Evolutionary conservation across 2,329 filamentous ascomycete species (phyloP), one percentile per base, ranked within the genome.

Genomic region (Dactylellina haptotyla): DNA sequence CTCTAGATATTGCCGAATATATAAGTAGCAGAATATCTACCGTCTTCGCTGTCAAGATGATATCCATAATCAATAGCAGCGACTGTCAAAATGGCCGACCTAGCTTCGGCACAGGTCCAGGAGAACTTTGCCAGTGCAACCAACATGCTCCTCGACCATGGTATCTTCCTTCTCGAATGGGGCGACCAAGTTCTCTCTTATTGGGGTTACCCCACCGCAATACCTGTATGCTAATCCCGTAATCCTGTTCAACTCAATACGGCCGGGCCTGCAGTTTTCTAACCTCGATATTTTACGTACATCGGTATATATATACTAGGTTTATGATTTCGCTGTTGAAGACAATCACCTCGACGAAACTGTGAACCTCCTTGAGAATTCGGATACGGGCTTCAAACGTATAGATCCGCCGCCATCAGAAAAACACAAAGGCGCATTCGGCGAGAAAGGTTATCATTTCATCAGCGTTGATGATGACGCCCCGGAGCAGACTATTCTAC

Each of bases 101-200:
- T 28, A 5, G 46, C 46, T 28, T 28, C 50, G 25, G 18, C 41
- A 34, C 28, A 59, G 14, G 25, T 69, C 23, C 39, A 50, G 23
- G 30, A 50, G 56, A 43, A 39, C 34, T 64, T 71, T 12, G 66
- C 66, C 39, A 50, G 43, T 20, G 66, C 58, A 23, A 71, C 66
- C 16, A 71, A 64, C 6, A 48, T 58, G 18, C 50, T 71, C 14
- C 41, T 71, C 37, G 66, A 71, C 26, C 58, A 71, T 34, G 53
- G 50, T 3, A 63, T 71, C 25, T 2, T 25, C 9, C 58, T 71
- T 12, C 28, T 64, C 43, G 58, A 71, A 64, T 71, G 58, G 66
- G 66, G 66, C 16, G 66, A 71, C 32, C 58, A 71, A 25, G 66
- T 71, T 51, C 58, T 64, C 51, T 37, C 23, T 9, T 71, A 48